These are phyloP conservation scores for Solanum ossicruentum DNA, from an alignment of 257 asterid genomes.

Conservation along the genomic window DNA sequence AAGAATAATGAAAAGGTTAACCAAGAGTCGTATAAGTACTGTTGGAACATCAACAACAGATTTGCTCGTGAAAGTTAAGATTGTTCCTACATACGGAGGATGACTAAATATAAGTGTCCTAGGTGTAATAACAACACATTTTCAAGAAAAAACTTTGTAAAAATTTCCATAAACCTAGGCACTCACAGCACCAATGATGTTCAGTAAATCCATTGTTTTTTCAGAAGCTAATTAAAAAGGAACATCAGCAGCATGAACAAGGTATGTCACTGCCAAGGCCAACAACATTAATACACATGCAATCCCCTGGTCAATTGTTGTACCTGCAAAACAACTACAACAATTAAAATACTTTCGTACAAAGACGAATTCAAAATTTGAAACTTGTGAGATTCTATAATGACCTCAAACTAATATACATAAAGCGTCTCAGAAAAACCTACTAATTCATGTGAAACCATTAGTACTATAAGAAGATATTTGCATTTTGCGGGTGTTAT, in stretches of 20 bases:
- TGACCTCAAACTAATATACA: background rate
- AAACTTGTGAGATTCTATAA: background rate
- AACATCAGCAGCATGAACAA: slow-evolving; percentile 44
- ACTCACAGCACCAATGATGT: background rate
- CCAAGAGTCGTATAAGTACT: background rate
- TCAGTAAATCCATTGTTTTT: background rate
- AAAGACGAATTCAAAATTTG: background rate
- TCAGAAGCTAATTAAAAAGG: slow-evolving; percentile 10
- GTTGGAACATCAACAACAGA: background rate
- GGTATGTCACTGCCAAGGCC: slow-evolving; percentile 51
- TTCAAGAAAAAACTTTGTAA: background rate
- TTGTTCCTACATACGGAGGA: background rate
- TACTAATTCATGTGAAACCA: background rate
- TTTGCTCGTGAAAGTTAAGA: background rate
- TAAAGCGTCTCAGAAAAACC: background rate
- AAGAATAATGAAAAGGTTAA: background rate
- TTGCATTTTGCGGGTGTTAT: background rate
- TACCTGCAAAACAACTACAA: slow-evolving; percentile 12
- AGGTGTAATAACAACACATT: background rate
- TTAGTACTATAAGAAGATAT: background rate
- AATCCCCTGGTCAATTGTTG: slow-evolving; percentile 48
- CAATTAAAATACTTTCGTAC: background rate
- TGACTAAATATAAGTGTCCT: background rate
- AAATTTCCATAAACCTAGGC: background rate
- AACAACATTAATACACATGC: slow-evolving; percentile 41